These are phyloP conservation scores for Aristolochia fimbriata DNA, from an alignment of 164 flowering plant genomes.

Conservation along the genomic window DNA sequence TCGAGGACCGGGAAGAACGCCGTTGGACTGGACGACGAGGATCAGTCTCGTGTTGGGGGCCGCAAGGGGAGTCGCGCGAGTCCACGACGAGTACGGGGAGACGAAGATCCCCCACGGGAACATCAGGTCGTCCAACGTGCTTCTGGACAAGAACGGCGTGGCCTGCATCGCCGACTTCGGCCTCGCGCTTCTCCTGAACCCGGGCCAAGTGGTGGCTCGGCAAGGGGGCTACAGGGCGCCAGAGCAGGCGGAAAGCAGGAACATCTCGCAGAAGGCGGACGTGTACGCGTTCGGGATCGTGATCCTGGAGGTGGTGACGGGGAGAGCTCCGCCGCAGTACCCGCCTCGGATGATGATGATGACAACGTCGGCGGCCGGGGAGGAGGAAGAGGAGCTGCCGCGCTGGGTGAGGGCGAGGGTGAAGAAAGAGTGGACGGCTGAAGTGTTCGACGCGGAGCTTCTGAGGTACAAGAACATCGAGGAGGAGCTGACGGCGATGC, in stretches of 20 bases:
- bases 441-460: conserved; percentile 86
- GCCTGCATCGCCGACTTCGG: conserved; percentile 95
- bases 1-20: conserved; percentile 87
- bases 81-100: conserved; percentile 58
- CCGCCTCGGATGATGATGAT: conserved; percentile 26
- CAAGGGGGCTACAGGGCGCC: conserved; percentile 91
- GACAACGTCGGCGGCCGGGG: conserved; percentile 16
- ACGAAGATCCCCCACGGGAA: conserved; percentile 86
- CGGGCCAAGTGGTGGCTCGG: conserved; percentile 69
- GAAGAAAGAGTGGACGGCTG: conserved; percentile 95
- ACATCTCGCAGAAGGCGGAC: conserved; percentile 74
- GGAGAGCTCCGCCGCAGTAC: conserved; percentile 56
- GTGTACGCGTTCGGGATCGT: conserved; percentile 85
- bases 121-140: conserved; percentile 74
- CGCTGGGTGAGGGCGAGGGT: conserved; percentile 89
- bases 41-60: conserved; percentile 80
- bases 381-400: conserved; percentile 48
- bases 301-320: conserved; percentile 79
- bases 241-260: conserved; percentile 59
- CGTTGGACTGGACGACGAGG: conserved; percentile 95
- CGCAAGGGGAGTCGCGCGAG: conserved; percentile 69
- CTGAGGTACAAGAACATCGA: conserved; percentile 90
- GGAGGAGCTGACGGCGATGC: conserved; percentile 84
- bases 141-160: conserved; percentile 77
- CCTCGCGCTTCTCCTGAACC: conserved; percentile 63